Percentiles rank a stretch among this genome's conserved stretches.
Evolutionary conservation across 2,329 filamentous ascomycete species (phyloP).

Genomic region (Sphaceloma murrayae): DNA sequence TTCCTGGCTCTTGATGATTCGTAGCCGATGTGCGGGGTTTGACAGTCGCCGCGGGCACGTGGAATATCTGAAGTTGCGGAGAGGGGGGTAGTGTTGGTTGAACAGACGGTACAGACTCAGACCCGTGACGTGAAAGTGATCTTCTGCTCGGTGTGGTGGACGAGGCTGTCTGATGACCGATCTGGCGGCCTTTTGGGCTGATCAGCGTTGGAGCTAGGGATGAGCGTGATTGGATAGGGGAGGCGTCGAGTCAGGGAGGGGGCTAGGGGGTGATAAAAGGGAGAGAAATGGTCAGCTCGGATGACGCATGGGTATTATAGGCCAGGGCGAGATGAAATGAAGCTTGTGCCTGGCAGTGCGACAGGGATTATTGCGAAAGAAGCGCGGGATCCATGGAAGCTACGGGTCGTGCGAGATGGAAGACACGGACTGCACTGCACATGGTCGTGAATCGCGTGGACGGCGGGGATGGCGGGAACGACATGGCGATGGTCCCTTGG

Average conservation of each 20-base stretch:
- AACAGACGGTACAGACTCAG: too few relatives aligned
- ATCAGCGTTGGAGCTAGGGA: constrained; percentile 5
- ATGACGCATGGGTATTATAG: constrained; percentile 7
- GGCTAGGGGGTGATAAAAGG: not conserved
- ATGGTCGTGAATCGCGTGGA: too few relatives aligned
- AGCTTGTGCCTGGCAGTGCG: constrained; percentile 13
- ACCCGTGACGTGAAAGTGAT: too few relatives aligned
- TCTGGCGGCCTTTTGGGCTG: not conserved
- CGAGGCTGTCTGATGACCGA: constrained; percentile 10
- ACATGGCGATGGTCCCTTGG: too few relatives aligned
- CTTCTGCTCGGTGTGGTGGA: not conserved
- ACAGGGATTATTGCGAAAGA: constrained; percentile 11
- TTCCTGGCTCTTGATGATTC: too few relatives aligned
- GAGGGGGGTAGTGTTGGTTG: not conserved
- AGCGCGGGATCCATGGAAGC: constrained; percentile 8
- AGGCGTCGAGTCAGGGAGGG: constrained; percentile 13
- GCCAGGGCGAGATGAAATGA: not conserved
- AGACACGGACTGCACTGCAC: not conserved
- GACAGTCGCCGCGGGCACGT: constrained; percentile 7
- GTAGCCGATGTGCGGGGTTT: too few relatives aligned
- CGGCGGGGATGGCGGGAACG: too few relatives aligned
- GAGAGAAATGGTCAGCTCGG: not conserved
- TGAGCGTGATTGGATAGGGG: constrained; percentile 10
- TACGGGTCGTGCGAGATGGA: not conserved
- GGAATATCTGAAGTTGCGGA: not conserved